Base-by-base conservation (phyloP, 2,329 filamentous ascomycete species). In the Hymenoscyphus linearis region DNA sequence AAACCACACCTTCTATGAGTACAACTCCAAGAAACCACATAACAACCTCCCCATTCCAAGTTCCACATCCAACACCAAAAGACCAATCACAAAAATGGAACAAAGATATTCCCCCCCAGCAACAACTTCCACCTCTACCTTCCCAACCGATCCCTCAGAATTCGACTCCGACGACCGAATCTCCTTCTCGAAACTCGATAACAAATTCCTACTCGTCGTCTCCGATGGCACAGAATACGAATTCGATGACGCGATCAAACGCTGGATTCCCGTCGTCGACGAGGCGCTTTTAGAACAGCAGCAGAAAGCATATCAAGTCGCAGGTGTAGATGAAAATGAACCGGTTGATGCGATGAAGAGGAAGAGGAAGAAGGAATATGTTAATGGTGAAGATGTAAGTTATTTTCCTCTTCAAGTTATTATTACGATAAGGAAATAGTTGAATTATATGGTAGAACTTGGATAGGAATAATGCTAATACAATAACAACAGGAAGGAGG, bases 161-260 rank as follows among this genome's bases (percentile, higher is more conserved):
- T 96, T 96, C 73, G 86, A 88, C 69, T 78, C 78, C 62, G 92
- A 96, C 73, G 83, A 90, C 31, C 89, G 93, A 68, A 90, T 96
- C 71, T 93, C 91, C 5, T 96, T 88, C 77, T 93, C 90, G n/a
- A 89, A 85, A 72, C 80, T 91, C 64, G 88, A 93, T 75, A 82
- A 85, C 71, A 93, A 91, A 73, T 93, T 88, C 77, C 84, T 95
- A 58, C 85, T 95, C 7, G 92, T 96, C 64, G 88, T 90, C 61
- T 90, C 92, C 55, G 87, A 95, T 72, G 91, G 91, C 58, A 83
- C 85, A 64, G 93, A 96, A 74, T 96, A 88, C 77, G 89, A 93
- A 73, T 97, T 88, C 77, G 87, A 96, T 74, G 76, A 82, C 56
- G 81, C 80, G 57, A 76, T 86, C 67, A 87, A 85, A 76, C 83